Evolutionary conservation across 129 eudicot genomes (phyloP), one percentile per base, ranked within the genome.

Genomic region (Escallonia rubra): DNA sequence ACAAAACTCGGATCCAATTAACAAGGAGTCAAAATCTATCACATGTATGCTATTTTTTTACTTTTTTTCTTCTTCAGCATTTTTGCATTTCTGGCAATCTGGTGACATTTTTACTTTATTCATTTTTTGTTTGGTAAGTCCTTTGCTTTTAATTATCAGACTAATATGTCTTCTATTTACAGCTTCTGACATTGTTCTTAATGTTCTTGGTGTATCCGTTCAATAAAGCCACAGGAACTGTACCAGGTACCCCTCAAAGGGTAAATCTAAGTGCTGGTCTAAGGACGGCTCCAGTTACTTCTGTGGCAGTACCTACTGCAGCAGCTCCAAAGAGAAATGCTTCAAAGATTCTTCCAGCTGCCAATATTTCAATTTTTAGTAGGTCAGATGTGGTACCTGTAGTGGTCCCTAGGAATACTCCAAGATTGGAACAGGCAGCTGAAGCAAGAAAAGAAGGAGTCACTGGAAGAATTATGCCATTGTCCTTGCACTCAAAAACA

Each of bases 381-480:
- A 78, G 83, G 62, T 61, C 87, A 41, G 98, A 93, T 51, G 86
- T 79, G 55, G 80, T 78, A 46, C 95, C 90, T 41, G 91, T 89
- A 60, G 59, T 93, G 59, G 98, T 93, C 50, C 96, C 96, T 57
- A 82, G 98, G 76, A 80, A 84, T 77, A 85, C 66, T 72, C 56
- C 62, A 41, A 82, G 81, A 63, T 9, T 44, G 34, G 96, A 88
- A 61, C 81, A 79, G 65, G 72, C 82, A 67, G 75, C 84, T 59
- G 98, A 93, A 76, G 60, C 67, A 62, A 89, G 91, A 72, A 85
- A 81, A 75, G 98, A 89, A 68, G 95, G 89, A 58, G 63, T 76
- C 64, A 69, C 90, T n/a, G 82, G 83, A 69, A 86, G 86, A 84
- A 50, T 76, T 23, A 72, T 72, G 46, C 83, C 92, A 57, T 72